A percentile compares a stretch with the other conserved stretches of the same genome.
phyloP scores from a whole-genome alignment of 148 eudicot species.

The Tetragonia tetragonoides region DNA sequence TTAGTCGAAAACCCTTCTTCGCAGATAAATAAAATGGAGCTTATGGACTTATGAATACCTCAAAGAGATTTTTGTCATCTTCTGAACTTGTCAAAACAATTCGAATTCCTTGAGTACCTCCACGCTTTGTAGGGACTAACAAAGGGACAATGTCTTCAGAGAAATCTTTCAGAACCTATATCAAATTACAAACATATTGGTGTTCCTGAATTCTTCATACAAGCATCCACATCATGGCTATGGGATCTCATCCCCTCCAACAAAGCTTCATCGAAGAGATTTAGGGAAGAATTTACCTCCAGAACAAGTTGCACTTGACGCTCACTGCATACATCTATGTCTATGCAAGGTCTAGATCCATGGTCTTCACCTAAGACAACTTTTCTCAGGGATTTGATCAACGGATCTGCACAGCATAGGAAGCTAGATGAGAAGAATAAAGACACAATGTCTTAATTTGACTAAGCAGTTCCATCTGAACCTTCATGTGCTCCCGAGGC shows the following conservation, averaged over 20 bases:
- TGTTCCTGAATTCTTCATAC: not conserved
- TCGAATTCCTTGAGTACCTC: constrained; percentile 68
- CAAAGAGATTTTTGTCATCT: constrained; percentile 63
- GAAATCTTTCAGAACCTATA: constrained; percentile 58
- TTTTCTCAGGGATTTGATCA: constrained; percentile 68
- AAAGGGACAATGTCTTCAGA: constrained; percentile 69
- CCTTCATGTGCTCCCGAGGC: constrained; percentile 47
- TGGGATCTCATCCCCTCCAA: not conserved
- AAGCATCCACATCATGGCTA: not conserved
- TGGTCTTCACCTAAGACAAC: constrained; percentile 58
- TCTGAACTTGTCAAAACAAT: constrained; percentile 74
- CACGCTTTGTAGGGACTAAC: constrained; percentile 53
- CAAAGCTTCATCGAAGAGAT: not conserved
- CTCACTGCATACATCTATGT: constrained; percentile 86
- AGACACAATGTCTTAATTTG: constrained; percentile 11
- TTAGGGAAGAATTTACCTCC: constrained; percentile 41
- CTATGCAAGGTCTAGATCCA: constrained; percentile 81
- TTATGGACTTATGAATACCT: constrained; percentile 36
- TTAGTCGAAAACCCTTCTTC: constrained; percentile 8
- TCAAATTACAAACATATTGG: constrained; percentile 14
- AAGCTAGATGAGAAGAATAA: constrained; percentile 16
- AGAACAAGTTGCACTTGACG: constrained; percentile 84
- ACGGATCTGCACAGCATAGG: constrained; percentile 51
- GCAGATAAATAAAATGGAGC: not conserved
- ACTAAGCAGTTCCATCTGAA: constrained; percentile 29